Percentiles rank a stretch among this genome's conserved stretches.
Conservation (phyloP, 176 grass and related monocot species). For the Eleusine indica region DNA sequence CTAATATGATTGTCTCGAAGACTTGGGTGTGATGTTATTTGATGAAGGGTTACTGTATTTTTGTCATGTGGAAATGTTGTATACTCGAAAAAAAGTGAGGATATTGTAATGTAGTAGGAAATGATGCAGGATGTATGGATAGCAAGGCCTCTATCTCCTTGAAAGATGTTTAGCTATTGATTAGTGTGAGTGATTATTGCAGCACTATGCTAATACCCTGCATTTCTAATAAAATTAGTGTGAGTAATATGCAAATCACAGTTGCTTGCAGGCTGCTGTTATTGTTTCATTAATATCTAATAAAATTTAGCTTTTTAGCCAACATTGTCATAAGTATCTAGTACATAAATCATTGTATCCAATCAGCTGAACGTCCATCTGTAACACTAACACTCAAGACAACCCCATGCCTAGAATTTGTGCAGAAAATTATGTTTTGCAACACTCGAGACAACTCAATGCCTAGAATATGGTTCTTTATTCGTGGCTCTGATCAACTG, state of each 20-base stretch:
- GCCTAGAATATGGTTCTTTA: neutral
- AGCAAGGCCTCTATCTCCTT: neutral
- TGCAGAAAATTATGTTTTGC: no score
- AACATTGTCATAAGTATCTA: neutral
- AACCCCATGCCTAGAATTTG: neutral
- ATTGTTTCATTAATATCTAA: neutral
- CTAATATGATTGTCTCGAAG: neutral
- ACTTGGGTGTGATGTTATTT: neutral
- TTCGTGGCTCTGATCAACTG: neutral
- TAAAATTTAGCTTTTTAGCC: slow-evolving; percentile 13
- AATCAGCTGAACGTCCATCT: neutral
- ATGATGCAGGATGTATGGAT: neutral
- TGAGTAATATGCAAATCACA: neutral
- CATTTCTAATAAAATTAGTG: neutral
- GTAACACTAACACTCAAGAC: neutral
- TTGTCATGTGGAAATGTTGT: neutral
- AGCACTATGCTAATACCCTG: neutral
- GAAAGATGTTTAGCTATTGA: neutral
- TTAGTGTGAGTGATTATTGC: neutral
- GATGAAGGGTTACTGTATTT: slow-evolving; percentile 3
- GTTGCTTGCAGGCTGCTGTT: neutral
- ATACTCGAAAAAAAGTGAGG: neutral
- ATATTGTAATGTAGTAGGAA: neutral
- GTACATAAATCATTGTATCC: neutral
- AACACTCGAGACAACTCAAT: slow-evolving; percentile 9